Evolutionary conservation across 2,329 filamentous ascomycete genomes (phyloP), one percentile per base, ranked within the genome.

Genomic region (Penicillium crustosum): DNA sequence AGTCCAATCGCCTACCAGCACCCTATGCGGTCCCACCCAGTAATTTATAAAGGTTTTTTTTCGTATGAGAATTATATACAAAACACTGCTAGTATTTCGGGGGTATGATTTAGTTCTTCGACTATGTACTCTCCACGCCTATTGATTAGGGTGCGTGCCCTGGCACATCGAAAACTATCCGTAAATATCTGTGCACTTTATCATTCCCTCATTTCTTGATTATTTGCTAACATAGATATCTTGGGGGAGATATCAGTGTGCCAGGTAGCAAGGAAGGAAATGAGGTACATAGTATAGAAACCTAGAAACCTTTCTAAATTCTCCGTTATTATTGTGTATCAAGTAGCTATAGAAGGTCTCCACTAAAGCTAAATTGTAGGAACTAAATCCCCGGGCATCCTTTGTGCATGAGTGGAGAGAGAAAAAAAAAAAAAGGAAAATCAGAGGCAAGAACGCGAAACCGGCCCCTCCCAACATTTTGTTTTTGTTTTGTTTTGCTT

Each of bases 341-440:
- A 53, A 47, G 29, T 35, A 31, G 43, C 9, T n/a, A 13, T 36
- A 25, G 13, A 49, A 39, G 56, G 57, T 61, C 62, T 62, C 62
- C 63, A 67, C 62, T 15, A 45, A 53, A 61, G 58, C 63, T 65
- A 23, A 23, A 23, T 23, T 23, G 23, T 23, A 66, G 63, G 66
- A 69, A 70, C 68, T 68, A 63, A 66, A 60, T 67, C 65, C 60
- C 68, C 68, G 68, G 68, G 59, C 64, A 62, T 53, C 61, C 62
- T 64, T 61, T 50, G 58, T 68, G 63, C 63, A 69, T 59, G 36
- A 63, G 67, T 66, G 68, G 66, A 66, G 60, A 4, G 23, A 4
- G 23, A 4, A 23, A 53, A 8, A 39, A 29, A n/a, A 25, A 35
- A 42, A n/a, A 64, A 58, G 60, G 57, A 63, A 61, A 65, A 59